A percentile compares a stretch with the other conserved stretches of the same genome.
Conservation (phyloP, 2,329 filamentous ascomycete species). For the Alternaria ventricosa region DNA sequence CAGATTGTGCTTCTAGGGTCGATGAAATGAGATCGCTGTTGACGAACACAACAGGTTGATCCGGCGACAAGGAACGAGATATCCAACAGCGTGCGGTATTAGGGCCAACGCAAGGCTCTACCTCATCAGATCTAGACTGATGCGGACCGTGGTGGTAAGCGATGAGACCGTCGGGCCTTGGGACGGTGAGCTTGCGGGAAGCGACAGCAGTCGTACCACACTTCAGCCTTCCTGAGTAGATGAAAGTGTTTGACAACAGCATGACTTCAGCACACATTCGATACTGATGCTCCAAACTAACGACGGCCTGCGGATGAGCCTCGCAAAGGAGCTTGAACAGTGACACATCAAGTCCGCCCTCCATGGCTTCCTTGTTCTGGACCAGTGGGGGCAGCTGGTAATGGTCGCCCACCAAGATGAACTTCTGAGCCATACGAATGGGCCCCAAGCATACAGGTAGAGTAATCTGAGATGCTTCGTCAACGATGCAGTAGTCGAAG, state of each 20-base stretch:
- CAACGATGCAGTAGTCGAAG: slow-evolving; percentile 98
- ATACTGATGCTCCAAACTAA: slow-evolving; percentile 94
- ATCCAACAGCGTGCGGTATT: slow-evolving; percentile 72
- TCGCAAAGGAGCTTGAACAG: slow-evolving; percentile 95
- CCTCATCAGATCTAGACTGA: slow-evolving; percentile 11
- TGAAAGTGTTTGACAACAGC: slow-evolving; percentile 88
- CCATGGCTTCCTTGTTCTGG: slow-evolving; percentile 84
- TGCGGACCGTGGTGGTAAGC: slow-evolving; percentile 40
- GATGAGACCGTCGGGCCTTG: slow-evolving; percentile 51
- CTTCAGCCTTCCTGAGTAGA: slow-evolving; percentile 88
- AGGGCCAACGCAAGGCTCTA: slow-evolving; percentile 59
- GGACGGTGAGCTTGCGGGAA: slow-evolving; percentile 70
- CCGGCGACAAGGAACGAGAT: slow-evolving; percentile 70
- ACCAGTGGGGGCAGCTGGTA: slow-evolving; percentile 95
- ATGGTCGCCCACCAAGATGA: slow-evolving; percentile 95
- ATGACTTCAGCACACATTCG: slow-evolving; percentile 98
- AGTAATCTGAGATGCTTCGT: slow-evolving; percentile 97
- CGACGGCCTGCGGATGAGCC: slow-evolving; percentile 82
- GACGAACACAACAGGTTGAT: slow-evolving; percentile 80
- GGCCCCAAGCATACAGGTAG: slow-evolving; percentile 92
- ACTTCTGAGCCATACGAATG: slow-evolving; percentile 89
- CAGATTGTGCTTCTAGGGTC: slow-evolving; percentile 70
- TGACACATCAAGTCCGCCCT: slow-evolving; percentile 88
- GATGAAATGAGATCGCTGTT: slow-evolving; percentile 81
- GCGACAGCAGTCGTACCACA: slow-evolving; percentile 84